phyloP scores from a whole-genome alignment of 2,329 filamentous ascomycete species.

The Rachicladosporium sp. region DNA sequence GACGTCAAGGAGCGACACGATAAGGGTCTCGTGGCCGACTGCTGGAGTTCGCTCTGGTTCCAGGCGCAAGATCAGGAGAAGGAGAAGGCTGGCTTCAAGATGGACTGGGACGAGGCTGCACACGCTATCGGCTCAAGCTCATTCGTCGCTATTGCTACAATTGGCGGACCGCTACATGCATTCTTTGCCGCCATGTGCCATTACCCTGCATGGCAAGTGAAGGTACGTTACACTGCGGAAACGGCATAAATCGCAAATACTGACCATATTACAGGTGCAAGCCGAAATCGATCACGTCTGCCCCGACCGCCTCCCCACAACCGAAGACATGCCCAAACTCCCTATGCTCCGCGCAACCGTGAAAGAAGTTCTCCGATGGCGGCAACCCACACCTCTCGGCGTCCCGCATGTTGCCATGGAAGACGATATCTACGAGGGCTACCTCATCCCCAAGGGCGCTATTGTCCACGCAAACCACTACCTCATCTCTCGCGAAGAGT shows the following conservation, averaged over 20 bases:
- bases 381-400: conserved; percentile 28
- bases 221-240: conserved; percentile 1
- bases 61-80: conserved; percentile 15
- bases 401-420: conserved; percentile 24
- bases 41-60: conserved; percentile 23
- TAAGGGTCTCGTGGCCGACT: conserved; percentile 13
- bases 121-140: conserved; percentile 23
- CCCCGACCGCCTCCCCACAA: conserved; percentile 18
- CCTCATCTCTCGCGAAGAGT: conserved; percentile 20
- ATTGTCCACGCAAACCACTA: conserved; percentile 25
- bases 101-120: conserved; percentile 22
- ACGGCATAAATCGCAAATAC: no score
- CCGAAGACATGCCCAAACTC: conserved; percentile 21
- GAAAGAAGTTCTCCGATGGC: conserved; percentile 25
- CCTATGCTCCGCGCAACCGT: conserved; percentile 22
- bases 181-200: conserved; percentile 24
- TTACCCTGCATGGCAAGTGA: conserved; percentile 20
- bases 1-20: conserved; percentile 18
- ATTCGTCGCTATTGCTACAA: conserved; percentile 23
- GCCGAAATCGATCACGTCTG: conserved; percentile 23
- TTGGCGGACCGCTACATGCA: conserved; percentile 22
- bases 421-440: conserved; percentile 26
- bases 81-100: conserved; percentile 15
- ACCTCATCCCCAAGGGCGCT: conserved; percentile 26
- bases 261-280: conserved; percentile 7